phyloP scores from a whole-genome alignment of 768 basidiomycete genomes.

The Hygrocybe punicea region DNA sequence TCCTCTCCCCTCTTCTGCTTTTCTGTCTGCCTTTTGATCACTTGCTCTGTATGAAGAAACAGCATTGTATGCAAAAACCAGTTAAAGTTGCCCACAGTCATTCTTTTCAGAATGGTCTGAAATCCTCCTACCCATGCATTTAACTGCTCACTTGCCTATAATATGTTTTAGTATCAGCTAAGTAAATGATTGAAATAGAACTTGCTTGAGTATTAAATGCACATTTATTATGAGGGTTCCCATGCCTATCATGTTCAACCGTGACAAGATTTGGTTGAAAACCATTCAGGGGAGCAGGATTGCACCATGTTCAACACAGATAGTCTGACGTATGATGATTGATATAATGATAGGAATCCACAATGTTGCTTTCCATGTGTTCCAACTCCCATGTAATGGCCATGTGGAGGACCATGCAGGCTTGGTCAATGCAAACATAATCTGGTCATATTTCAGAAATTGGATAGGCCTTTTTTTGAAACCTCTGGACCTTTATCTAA shows the following conservation, averaged over 20 bases:
- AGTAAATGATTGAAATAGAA: neutral
- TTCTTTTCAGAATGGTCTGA: no score
- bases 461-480: slow-evolving; percentile 19
- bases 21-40: no score
- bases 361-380: slow-evolving; percentile 17
- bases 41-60: no score
- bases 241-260: slow-evolving; percentile 20
- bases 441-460: slow-evolving; percentile 12
- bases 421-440: slow-evolving; percentile 19
- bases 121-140: no score
- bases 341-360: slow-evolving; percentile 23
- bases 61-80: no score
- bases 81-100: no score
- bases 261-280: slow-evolving; percentile 28
- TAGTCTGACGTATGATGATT: neutral
- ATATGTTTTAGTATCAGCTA: neutral
- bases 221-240: slow-evolving; percentile 16
- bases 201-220: slow-evolving; percentile 6
- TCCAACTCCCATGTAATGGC: slow-evolving; percentile 8
- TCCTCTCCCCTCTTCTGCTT: no score
- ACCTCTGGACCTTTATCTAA: no score
- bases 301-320: neutral
- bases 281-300: slow-evolving; percentile 28
- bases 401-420: slow-evolving; percentile 5
- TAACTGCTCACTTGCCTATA: no score